Conservation (phyloP, 129 eudicot species). For the Erigeron canadensis region DNA sequence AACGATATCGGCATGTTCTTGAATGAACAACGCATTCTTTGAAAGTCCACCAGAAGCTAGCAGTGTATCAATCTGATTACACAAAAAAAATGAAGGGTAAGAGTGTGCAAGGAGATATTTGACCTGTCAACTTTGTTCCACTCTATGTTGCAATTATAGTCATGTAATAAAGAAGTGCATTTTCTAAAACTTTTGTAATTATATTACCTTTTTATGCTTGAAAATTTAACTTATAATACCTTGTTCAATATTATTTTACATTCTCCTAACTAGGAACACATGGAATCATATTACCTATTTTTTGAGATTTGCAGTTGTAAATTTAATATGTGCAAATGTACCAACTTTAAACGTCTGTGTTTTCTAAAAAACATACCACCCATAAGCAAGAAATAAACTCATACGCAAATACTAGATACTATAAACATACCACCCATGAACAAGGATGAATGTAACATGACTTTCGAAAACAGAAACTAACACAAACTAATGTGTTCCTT, state of each 20-base stretch:
- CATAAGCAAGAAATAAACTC: constrained; percentile 13
- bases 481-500: background rate
- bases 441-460: constrained; percentile 4
- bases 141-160: background rate
- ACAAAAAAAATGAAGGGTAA: constrained; percentile 10
- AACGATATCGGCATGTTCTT: constrained; percentile 96
- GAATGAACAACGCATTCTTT: constrained; percentile 80
- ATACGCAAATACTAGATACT: constrained; percentile 10
- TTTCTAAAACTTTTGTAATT: too few species aligned
- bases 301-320: background rate
- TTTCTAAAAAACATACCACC: background rate
- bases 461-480: background rate
- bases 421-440: background rate
- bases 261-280: too few species aligned
- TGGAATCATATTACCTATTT: too few species aligned
- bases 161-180: background rate
- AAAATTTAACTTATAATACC: too few species aligned
- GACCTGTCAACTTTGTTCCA: background rate
- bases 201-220: too few species aligned
- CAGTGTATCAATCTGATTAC: constrained; percentile 76
- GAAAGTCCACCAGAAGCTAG: constrained; percentile 99
- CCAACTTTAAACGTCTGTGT: too few species aligned
- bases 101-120: background rate
- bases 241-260: too few species aligned
- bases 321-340: background rate